A percentile compares a stretch with the other conserved stretches of the same genome.
Evolutionary conservation across 768 basidiomycete genomes (phyloP).

Genomic region (Floccularia luteovirens): DNA sequence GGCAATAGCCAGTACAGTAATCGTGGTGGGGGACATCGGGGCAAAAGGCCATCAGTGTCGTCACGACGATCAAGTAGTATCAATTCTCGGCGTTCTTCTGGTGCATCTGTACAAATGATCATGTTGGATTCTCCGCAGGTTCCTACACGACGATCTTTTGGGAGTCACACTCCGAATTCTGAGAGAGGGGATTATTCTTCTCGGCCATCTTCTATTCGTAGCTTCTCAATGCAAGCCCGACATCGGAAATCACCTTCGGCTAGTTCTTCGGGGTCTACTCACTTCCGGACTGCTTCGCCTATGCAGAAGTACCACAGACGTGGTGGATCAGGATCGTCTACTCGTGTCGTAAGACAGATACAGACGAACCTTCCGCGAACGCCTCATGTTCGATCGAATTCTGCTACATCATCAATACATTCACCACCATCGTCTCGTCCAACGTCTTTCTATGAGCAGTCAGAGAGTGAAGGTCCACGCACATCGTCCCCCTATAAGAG

Average conservation of each 20-base stretch:
- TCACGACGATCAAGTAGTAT: constrained; percentile 89
- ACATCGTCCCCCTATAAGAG: constrained; percentile 58
- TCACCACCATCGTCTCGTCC: constrained; percentile 73
- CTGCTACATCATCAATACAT: constrained; percentile 69
- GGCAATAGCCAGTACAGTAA: constrained; percentile 17
- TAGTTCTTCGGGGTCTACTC: constrained; percentile 66
- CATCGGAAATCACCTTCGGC: constrained; percentile 74
- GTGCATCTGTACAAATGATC: constrained; percentile 39
- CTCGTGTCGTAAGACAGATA: constrained; percentile 66
- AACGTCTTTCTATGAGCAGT: constrained; percentile 69
- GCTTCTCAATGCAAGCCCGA: constrained; percentile 54
- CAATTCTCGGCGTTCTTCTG: constrained; percentile 71
- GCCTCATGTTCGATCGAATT: constrained; percentile 65
- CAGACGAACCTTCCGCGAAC: constrained; percentile 35
- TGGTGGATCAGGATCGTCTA: constrained; percentile 76
- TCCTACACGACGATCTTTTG: constrained; percentile 63
- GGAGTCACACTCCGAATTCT: constrained; percentile 82
- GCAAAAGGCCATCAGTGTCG: constrained; percentile 64
- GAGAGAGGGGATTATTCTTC: constrained; percentile 76
- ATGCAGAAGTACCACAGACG: constrained; percentile 74
- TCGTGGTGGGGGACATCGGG: constrained; percentile 37
- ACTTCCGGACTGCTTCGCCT: constrained; percentile 67
- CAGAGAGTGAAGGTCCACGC: constrained; percentile 59
- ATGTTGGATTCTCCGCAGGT: constrained; percentile 57
- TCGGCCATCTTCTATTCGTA: constrained; percentile 81